Conservation (phyloP, 345 rosid species). For the Aquilaria malaccensis region DNA sequence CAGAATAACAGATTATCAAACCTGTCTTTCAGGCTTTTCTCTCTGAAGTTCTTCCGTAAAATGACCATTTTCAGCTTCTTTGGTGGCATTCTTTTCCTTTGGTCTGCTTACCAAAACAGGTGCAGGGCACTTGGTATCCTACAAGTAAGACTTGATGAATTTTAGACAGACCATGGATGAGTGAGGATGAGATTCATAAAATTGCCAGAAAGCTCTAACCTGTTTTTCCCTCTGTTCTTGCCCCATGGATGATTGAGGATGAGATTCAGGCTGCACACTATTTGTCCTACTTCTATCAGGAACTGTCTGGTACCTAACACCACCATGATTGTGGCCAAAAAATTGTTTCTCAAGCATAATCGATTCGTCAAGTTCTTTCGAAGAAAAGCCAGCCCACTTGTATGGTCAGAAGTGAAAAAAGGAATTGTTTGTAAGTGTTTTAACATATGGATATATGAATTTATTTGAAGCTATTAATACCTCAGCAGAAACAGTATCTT, state of each 20-base stretch:
- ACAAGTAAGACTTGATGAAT: conserved; percentile 9
- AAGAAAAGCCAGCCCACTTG: conserved; percentile 63
- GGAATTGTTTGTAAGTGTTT: not conserved
- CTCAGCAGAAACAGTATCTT: conserved; percentile 26
- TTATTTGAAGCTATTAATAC: conserved; percentile 17
- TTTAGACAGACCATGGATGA: not conserved
- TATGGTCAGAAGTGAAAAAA: conserved; percentile 9
- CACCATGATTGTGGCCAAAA: conserved; percentile 37
- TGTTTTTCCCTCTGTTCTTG: conserved; percentile 26
- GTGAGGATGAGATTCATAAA: conserved; percentile 2
- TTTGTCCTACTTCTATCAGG: conserved; percentile 11
- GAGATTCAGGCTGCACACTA: conserved; percentile 14
- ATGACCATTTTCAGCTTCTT: conserved; percentile 25
- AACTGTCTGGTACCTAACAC: conserved; percentile 16
- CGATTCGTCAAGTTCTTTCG: conserved; percentile 63
- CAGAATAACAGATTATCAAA: conserved; percentile 2
- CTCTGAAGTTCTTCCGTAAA: conserved; percentile 19
- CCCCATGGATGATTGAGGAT: conserved; percentile 20
- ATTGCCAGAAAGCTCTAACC: conserved; percentile 19
- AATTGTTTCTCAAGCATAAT: conserved; percentile 52
- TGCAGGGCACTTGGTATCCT: conserved; percentile 40
- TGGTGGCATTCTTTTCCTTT: conserved; percentile 25
- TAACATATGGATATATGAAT: conserved; percentile 6
- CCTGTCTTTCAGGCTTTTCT: conserved; percentile 24
- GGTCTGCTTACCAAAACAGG: conserved; percentile 35